Conservation (phyloP, 2,329 filamentous ascomycete species). For the Exophiala phaeomuriformis region DNA sequence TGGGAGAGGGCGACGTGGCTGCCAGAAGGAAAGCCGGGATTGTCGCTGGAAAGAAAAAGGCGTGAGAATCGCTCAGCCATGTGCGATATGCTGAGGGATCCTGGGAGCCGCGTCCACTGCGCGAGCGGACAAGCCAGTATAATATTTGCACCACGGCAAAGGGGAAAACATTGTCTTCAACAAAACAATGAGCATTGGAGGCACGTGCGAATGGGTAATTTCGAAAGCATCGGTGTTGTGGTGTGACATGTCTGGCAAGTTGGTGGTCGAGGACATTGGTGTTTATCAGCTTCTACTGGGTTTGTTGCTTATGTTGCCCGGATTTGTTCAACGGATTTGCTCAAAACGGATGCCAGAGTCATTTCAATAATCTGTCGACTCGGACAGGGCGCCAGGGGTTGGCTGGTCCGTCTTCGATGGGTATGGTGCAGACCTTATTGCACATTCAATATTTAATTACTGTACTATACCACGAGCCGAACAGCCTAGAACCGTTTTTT, state of each 20-base stretch:
- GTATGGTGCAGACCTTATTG: background rate
- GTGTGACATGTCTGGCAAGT: background rate
- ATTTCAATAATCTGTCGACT: background rate
- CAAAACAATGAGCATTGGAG: background rate
- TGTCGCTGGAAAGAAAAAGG: constrained; percentile 18
- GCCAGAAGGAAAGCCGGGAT: constrained; percentile 49
- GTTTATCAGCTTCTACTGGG: no score
- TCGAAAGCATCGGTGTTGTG: background rate
- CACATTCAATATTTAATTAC: background rate
- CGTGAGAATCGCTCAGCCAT: background rate
- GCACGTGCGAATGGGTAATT: background rate
- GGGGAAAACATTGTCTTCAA: no score
- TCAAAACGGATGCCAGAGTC: background rate
- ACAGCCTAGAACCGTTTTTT: background rate
- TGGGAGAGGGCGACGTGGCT: constrained; percentile 81
- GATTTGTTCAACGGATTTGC: background rate
- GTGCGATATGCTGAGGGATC: no score
- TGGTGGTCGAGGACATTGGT: background rate
- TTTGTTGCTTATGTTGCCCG: no score
- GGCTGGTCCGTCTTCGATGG: background rate
- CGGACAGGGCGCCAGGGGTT: background rate
- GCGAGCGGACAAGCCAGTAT: no score
- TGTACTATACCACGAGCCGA: background rate
- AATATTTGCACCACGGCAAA: no score
- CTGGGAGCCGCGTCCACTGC: no score